Evolutionary conservation across 306 rosid genomes (phyloP), one percentile per base, ranked within the genome.

Genomic region (Medicago ruthenica): DNA sequence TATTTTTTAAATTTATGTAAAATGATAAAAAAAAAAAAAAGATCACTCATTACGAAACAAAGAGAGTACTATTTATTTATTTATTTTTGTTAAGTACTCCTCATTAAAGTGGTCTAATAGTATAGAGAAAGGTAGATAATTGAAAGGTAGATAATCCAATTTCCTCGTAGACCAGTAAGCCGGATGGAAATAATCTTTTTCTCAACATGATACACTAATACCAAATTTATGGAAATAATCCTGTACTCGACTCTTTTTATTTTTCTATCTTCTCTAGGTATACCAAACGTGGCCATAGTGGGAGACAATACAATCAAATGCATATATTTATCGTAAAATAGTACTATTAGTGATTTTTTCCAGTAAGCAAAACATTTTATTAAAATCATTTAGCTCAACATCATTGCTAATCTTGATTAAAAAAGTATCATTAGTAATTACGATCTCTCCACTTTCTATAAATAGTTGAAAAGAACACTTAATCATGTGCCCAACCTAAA

Each of bases 261-360:
- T 24, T 24, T 36, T 7, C 34, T 31, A 27, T 18, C 40, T 27
- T 60, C 67, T 27, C 6, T 60, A 1, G 67, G 67, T 11, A 60
- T 6, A 60, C 41, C 41, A 64, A 39, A 61, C 6, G 24, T 24
- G 36, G 63, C 45, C 58, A 65, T 65, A 42, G 75, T 65, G 74
- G 78, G 62, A 31, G 74, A 79, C 83, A 79, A 51, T 74, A 79
- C 78, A 79, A 51, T 42, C 41, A 63, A 9, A 78, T 37, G 11
- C 36, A 76, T 62, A 24, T 63, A 27, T 50, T 79, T 21, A 62
- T 39, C 14, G 31, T 22, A 51, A 77, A 59, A 13, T 48, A 39
- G 7, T 47, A 78, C 31, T 27, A 27, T 27, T 34, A 34, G 37
- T 34, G 37, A 34, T 34, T 34, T 34, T 31, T 34, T 34, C 37